A percentile compares a stretch with the other conserved stretches of the same genome.
Conservation (phyloP, 139 green algal genomes). For the Gonium pectorale region DNA sequence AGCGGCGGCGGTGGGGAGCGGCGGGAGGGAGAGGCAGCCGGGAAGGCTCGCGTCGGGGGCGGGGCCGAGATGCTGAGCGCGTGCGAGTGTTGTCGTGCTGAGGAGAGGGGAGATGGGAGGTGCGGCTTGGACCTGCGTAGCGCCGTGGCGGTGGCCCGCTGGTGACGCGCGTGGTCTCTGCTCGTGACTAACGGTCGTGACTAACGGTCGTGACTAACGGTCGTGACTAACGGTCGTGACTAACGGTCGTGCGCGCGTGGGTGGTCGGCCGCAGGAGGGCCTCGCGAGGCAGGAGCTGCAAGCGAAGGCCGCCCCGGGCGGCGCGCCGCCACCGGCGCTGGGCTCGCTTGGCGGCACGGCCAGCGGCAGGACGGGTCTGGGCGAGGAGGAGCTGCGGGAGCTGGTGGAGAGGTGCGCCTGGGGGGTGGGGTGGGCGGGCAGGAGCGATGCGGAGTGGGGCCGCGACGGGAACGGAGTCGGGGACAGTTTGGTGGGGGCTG, state of each 20-base stretch:
- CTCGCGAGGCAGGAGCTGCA: slow-evolving; percentile 65
- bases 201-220: neutral
- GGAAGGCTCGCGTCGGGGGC: neutral
- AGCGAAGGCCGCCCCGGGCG: too few relatives aligned
- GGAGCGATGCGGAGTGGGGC: too few relatives aligned
- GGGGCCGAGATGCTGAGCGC: neutral
- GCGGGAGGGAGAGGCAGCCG: neutral
- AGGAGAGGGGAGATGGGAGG: too few relatives aligned
- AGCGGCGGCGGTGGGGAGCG: neutral
- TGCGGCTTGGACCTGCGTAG: too few relatives aligned
- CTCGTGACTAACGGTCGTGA: neutral
- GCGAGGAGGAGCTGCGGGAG: slow-evolving; percentile 51
- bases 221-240: neutral
- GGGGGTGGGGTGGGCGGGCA: too few relatives aligned
- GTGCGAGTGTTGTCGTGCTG: too few relatives aligned
- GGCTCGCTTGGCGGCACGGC: too few relatives aligned
- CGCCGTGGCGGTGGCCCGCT: too few relatives aligned
- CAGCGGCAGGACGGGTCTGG: neutral
- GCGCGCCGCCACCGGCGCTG: too few relatives aligned
- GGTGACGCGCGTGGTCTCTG: too few relatives aligned
- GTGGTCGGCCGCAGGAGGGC: slow-evolving; percentile 60
- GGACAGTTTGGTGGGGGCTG: too few relatives aligned
- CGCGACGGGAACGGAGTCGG: too few relatives aligned
- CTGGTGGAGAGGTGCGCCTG: slow-evolving; percentile 56
- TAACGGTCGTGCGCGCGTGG: neutral